These are phyloP conservation scores for Colletotrichum somersetense DNA, from an alignment of 2,329 filamentous ascomycete species.

Conservation along the genomic window DNA sequence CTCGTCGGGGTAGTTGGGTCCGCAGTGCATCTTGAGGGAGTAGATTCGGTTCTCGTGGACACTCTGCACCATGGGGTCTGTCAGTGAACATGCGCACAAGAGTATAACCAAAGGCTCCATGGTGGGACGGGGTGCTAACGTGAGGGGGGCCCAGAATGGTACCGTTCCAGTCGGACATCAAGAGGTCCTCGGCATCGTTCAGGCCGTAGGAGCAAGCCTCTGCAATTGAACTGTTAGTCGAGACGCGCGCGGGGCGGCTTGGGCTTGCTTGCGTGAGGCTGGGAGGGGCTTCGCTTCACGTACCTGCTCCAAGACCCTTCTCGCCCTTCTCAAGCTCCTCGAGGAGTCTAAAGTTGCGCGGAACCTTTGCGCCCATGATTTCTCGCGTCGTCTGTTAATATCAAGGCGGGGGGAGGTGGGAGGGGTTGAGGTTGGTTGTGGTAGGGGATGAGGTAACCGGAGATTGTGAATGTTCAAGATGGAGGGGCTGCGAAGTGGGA, in stretches of 20 bases:
- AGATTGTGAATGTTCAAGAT: conserved; percentile 16
- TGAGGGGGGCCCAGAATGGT: conserved; percentile 97
- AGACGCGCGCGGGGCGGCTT: conserved; percentile 11
- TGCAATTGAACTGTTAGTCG: conserved; percentile 52
- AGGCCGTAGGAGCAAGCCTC: conserved; percentile 98
- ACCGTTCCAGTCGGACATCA: conserved; percentile 99
- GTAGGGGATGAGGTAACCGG: conserved; percentile 17
- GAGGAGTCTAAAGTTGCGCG: conserved; percentile 94
- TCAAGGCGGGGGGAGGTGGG: neutral
- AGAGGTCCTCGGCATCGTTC: conserved; percentile 91
- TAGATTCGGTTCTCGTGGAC: conserved; percentile 99
- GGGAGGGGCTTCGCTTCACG: conserved; percentile 44
- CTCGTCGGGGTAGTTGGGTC: conserved; percentile 86
- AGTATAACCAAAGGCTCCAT: neutral
- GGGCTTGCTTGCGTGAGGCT: neutral
- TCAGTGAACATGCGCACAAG: conserved; percentile 23
- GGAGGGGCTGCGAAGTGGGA: conserved; percentile 35
- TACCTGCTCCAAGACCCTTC: conserved; percentile 93
- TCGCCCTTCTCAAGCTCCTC: conserved; percentile 99
- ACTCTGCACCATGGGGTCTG: conserved; percentile 68
- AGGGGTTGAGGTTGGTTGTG: conserved; percentile 1
- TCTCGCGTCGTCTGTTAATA: conserved; percentile 10
- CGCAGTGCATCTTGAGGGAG: conserved; percentile 96
- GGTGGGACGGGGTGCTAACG: conserved; percentile 66
- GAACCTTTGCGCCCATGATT: conserved; percentile 71